phyloP scores from a whole-genome alignment of 1,284 basidiomycete species.

The Salmacisia buchloeana region DNA sequence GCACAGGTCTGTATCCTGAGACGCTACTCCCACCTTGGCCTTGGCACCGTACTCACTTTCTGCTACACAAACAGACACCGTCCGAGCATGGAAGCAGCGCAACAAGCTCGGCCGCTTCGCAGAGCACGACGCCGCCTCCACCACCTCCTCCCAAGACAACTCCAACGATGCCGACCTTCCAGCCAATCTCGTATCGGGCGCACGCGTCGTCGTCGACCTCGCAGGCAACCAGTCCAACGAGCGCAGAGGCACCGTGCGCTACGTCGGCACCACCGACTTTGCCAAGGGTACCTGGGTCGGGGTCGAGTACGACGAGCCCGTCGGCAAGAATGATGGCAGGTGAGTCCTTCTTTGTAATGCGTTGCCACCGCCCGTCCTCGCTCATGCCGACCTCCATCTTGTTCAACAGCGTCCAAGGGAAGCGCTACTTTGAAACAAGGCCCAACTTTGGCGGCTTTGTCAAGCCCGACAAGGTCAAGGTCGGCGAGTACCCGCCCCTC shows the following conservation, averaged over 20 bases:
- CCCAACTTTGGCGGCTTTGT: constrained; percentile 81
- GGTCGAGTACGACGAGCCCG: constrained; percentile 89
- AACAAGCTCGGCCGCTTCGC: constrained; percentile 85
- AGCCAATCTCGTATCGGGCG: constrained; percentile 60
- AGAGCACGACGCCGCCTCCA: constrained; percentile 32
- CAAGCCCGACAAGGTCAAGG: constrained; percentile 70
- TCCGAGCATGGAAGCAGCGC: constrained; percentile 80
- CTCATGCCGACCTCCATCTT: neutral
- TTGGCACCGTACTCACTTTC: constrained; percentile 12
- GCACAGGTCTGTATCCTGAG: constrained; percentile 59
- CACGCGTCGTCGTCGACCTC: constrained; percentile 77
- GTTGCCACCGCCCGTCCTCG: neutral
- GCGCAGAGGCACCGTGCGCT: constrained; percentile 77
- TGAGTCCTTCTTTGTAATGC: constrained; percentile 55
- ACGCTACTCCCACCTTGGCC: neutral
- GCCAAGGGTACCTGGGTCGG: constrained; percentile 72
- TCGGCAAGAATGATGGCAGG: constrained; percentile 92
- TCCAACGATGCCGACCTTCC: constrained; percentile 17
- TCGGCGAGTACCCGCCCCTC: constrained; percentile 75
- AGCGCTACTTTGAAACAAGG: constrained; percentile 73
- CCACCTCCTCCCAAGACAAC: constrained; percentile 39
- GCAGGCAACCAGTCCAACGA: constrained; percentile 39
- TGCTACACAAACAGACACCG: constrained; percentile 68
- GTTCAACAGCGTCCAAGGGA: constrained; percentile 67
- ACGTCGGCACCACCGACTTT: constrained; percentile 75